These are phyloP conservation scores for Candida wancherniae DNA, from an alignment of 805 yeast genomes.

Conservation along the genomic window DNA sequence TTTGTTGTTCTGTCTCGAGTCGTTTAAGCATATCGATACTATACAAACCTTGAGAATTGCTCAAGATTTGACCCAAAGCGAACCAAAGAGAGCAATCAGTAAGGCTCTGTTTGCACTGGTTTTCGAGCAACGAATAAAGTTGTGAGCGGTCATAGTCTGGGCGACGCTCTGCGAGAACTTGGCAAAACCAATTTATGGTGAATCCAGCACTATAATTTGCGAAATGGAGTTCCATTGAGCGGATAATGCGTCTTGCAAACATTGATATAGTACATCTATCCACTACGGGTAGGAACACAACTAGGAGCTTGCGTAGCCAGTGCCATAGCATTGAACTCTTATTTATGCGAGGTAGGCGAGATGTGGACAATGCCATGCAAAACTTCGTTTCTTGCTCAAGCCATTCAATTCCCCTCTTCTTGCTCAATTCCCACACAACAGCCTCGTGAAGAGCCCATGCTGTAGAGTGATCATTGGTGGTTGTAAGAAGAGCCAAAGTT, in stretches of 20 bases:
- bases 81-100: too few relatives aligned
- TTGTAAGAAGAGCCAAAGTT: constrained; percentile 31
- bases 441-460: constrained; percentile 26
- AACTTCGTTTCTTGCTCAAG: constrained; percentile 4
- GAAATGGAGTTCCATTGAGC: constrained; percentile 30
- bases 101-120: too few relatives aligned
- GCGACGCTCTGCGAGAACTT: too few relatives aligned
- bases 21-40: too few relatives aligned
- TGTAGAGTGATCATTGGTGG: constrained; percentile 38
- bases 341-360: constrained; percentile 32
- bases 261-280: neutral
- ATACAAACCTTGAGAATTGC: too few relatives aligned
- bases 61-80: too few relatives aligned
- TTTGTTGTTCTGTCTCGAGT: too few relatives aligned
- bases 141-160: too few relatives aligned
- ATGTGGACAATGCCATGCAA: constrained; percentile 29
- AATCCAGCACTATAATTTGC: constrained; percentile 37
- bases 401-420: neutral
- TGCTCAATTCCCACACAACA: constrained; percentile 13
- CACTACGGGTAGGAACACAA: constrained; percentile 16
- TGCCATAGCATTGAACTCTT: constrained; percentile 38
- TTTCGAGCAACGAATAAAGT: too few relatives aligned
- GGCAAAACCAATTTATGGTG: too few relatives aligned
- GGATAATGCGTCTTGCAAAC: constrained; percentile 17
- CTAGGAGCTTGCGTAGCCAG: constrained; percentile 18